Base-by-base conservation (phyloP, 2,329 filamentous ascomycete genomes). In the Capronia epimyces region DNA sequence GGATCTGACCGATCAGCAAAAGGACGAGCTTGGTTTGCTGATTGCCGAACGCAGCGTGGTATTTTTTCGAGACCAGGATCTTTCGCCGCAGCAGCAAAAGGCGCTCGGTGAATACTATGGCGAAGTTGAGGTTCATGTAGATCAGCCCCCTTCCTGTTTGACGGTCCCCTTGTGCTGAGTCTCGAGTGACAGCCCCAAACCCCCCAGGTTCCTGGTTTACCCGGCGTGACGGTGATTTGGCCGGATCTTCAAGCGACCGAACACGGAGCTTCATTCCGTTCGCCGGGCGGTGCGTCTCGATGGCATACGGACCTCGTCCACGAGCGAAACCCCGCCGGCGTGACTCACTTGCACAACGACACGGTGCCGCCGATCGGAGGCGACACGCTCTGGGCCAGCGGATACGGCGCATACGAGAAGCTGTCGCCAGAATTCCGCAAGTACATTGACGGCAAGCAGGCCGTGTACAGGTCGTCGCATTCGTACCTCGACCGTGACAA, bases 191-290 rank as follows among this genome's bases (percentile, higher is more conserved):
- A 48, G 75, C 80, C 47, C 80, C 81, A 63, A 77, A 73, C 49
- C 75, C 74, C 44, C 73, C 77, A 63, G 75, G 77, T 69, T 71
- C 78, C 62, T 74, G 77, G 67, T 27, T 52, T 57, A 8, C 21
- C 40, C 15, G 54, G 54, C 75, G 79, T 34, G 75, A 83, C 65
- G 82, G 82, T 0, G 72, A 85, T 18, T 84, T 75, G 75, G 60
- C 67, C 74, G 0, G 73, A 67, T 68, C 1, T 73, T 71, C 60
- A 75, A 74, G 55, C 66, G 69, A 29, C 72, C 71, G 60, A 81
- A 80, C 80, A 80, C 0, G 81, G 79, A 1, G 81, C 80, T 0
- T 83, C 83, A 60, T 81, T 84, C 58, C 66, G 83, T 9, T 84
- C 81, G 60, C 81, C 85, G 9, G 50, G 52, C n/a, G 56, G 56